Percentiles rank a stretch among this genome's conserved stretches.
Conservation (phyloP, 331 rosid genomes). For the Malus hybrid region DNA sequence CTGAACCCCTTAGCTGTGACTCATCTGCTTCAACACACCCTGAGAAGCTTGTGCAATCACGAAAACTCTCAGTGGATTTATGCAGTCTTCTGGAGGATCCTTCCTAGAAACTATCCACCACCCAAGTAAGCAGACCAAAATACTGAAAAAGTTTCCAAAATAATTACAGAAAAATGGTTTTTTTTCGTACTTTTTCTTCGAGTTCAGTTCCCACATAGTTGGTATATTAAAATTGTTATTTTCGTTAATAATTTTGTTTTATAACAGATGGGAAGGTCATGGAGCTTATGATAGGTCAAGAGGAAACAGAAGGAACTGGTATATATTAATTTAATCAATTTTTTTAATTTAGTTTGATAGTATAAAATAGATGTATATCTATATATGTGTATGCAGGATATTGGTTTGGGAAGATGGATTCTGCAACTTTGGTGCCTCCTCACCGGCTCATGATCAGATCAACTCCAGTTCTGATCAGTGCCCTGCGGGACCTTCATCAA, state of each 20-base stretch:
- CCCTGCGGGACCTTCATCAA: conserved; percentile 38
- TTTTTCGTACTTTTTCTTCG: not conserved
- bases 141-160: not conserved
- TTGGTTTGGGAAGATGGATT: conserved; percentile 99
- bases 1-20: conserved; percentile 73
- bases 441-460: conserved; percentile 26
- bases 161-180: not conserved
- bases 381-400: conserved; percentile 52
- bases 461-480: conserved; percentile 37
- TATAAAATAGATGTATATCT: not conserved
- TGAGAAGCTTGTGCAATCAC: conserved; percentile 82
- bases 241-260: not conserved
- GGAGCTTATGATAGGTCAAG: conserved; percentile 94
- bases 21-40: conserved; percentile 95
- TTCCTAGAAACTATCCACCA: conserved; percentile 91
- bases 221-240: not conserved
- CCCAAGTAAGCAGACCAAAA: conserved; percentile 56
- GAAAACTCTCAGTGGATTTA: conserved; percentile 93
- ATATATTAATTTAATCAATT: not conserved
- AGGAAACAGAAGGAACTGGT: conserved; percentile 99
- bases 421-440: conserved; percentile 83
- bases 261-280: conserved; percentile 89
- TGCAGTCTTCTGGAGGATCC: conserved; percentile 97
- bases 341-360: not conserved
- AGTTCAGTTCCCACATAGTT: not conserved